phyloP scores from a whole-genome alignment of 2,329 filamentous ascomycete species.

The Teratosphaeria epicoccoides region DNA sequence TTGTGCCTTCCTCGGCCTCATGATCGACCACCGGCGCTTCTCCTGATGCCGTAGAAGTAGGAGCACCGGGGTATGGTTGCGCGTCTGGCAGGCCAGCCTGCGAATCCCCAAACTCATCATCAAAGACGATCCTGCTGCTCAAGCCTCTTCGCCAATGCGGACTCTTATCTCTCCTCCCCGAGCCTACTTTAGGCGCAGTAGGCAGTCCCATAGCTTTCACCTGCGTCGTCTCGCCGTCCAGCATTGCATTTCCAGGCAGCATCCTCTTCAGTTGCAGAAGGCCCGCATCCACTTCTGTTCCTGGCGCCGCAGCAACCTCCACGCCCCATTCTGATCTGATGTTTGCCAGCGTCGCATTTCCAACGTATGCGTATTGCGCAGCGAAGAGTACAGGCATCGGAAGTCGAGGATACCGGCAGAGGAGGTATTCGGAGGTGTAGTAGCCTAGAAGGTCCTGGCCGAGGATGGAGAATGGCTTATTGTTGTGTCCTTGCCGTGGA shows the following conservation, averaged over 20 bases:
- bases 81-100: slow-evolving; percentile 21
- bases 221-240: slow-evolving; percentile 16
- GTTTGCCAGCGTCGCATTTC: slow-evolving; percentile 59
- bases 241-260: slow-evolving; percentile 32
- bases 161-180: slow-evolving; percentile 31
- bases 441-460: slow-evolving; percentile 77
- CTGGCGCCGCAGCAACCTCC: slow-evolving; percentile 74
- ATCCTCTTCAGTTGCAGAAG: slow-evolving; percentile 65
- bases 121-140: slow-evolving; percentile 67
- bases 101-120: slow-evolving; percentile 75
- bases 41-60: slow-evolving; percentile 4
- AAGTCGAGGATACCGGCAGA: slow-evolving; percentile 82
- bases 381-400: slow-evolving; percentile 81
- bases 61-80: slow-evolving; percentile 17
- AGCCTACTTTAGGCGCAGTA: slow-evolving; percentile 3
- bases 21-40: background rate
- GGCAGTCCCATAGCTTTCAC: slow-evolving; percentile 22
- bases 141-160: slow-evolving; percentile 56
- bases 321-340: slow-evolving; percentile 85
- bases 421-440: slow-evolving; percentile 77
- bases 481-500: slow-evolving; percentile 71
- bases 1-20: background rate
- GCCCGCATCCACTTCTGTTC: slow-evolving; percentile 83
- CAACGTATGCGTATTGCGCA: slow-evolving; percentile 74
- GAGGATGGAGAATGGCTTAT: slow-evolving; percentile 68